Conservation (phyloP, 129 eudicot genomes). For the Pittosporum tobira region DNA sequence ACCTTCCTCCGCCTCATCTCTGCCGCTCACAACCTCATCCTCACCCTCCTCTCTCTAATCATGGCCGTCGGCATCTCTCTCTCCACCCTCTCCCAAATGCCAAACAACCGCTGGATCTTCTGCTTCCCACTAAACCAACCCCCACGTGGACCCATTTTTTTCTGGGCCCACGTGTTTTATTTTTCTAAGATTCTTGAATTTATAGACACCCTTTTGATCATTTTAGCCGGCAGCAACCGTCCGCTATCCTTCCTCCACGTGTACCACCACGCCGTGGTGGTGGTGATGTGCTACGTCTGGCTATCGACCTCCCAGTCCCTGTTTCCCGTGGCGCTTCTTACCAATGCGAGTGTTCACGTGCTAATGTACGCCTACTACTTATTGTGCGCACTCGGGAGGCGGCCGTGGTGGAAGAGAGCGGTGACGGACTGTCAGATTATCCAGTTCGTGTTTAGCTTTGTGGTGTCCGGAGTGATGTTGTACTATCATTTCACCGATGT, state of each 20-base stretch:
- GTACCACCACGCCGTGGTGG: conserved; percentile 83
- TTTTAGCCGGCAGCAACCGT: conserved; percentile 39
- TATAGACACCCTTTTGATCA: conserved; percentile 69
- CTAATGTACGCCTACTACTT: conserved; percentile 82
- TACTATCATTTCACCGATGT: conserved; percentile 43
- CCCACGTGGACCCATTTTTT: conserved; percentile 80
- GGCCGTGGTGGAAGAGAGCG: conserved; percentile 87
- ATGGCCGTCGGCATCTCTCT: conserved; percentile 82
- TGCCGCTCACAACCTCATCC: conserved; percentile 68
- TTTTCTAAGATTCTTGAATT: conserved; percentile 77
- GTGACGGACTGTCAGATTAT: conserved; percentile 85
- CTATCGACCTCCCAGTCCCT: conserved; percentile 56
- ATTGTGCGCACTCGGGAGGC: conserved; percentile 49
- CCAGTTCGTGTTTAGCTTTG: conserved; percentile 81
- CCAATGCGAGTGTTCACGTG: conserved; percentile 81
- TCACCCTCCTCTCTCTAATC: conserved; percentile 61
- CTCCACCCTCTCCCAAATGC: conserved; percentile 56
- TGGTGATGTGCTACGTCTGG: conserved; percentile 80
- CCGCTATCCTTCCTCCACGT: conserved; percentile 91
- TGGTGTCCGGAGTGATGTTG: conserved; percentile 70
- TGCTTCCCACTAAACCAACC: conserved; percentile 69
- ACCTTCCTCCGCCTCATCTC: conserved; percentile 63
- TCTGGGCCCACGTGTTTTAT: conserved; percentile 86
- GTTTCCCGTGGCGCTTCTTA: conserved; percentile 80
- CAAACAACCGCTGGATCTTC: conserved; percentile 45